These are phyloP conservation scores for Phytopythium montanum DNA, from an alignment of 352 stramenopile species.

Conservation along the genomic window DNA sequence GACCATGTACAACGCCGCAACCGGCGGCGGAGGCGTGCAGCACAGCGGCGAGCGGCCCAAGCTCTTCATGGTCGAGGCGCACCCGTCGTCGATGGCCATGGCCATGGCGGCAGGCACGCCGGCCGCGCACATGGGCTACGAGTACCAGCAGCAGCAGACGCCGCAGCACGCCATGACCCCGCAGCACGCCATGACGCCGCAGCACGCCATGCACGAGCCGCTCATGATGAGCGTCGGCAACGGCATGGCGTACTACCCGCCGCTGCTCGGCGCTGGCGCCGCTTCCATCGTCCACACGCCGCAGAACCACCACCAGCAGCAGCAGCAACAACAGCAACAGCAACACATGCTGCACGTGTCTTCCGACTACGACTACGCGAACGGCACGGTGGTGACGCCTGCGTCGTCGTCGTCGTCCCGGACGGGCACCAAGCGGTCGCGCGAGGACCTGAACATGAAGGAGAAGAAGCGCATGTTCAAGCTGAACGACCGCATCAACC, in stretches of 20 bases:
- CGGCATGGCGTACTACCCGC: constrained; percentile 41
- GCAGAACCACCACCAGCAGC: constrained; percentile 2
- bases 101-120: constrained; percentile 11
- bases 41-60: constrained; percentile 51
- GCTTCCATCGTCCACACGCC: constrained; percentile 5
- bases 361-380: constrained; percentile 49
- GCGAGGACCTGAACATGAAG: constrained; percentile 81
- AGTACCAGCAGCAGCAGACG: constrained; percentile 34
- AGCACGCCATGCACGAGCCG: constrained; percentile 40
- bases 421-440: constrained; percentile 52
- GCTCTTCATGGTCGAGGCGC: constrained; percentile 39
- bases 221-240: constrained; percentile 53
- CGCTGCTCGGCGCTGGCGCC: constrained; percentile 23
- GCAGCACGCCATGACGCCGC: constrained; percentile 33
- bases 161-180: constrained; percentile 38
- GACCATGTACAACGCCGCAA: constrained; percentile 19
- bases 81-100: constrained; percentile 14
- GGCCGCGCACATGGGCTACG: constrained; percentile 12
- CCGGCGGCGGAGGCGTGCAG: constrained; percentile 19
- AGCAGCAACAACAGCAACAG: constrained; percentile 4
- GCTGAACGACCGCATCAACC: constrained; percentile 83
- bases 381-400: constrained; percentile 30
- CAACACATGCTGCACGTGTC: constrained; percentile 56
- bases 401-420: constrained; percentile 16
- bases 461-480: constrained; percentile 91